Evolutionary conservation across 2,329 filamentous ascomycete genomes (phyloP), one percentile per base, ranked within the genome.

Genomic region (Seiridium cupressi): DNA sequence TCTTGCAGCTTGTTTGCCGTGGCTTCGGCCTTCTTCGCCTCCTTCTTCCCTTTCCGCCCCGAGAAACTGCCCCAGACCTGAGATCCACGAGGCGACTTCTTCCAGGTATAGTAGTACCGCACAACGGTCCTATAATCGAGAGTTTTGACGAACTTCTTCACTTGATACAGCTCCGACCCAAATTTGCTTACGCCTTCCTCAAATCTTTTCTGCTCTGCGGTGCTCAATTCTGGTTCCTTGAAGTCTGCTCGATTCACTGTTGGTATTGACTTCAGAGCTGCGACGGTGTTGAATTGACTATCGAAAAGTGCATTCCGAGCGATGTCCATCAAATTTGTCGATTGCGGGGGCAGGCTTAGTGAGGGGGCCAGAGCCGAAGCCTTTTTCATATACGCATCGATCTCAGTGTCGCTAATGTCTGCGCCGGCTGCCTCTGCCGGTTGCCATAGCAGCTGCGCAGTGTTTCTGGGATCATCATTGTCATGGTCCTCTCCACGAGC

Each of bases 101-200:
- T 99, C 95, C 95, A 99, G 65, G 91, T 91, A 73, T 99, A 99
- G 76, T 98, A 99, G 72, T 91, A 96, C 3, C 95, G 90, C 34
- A 96, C 92, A 63, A 97, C 89, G 61, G 92, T 86, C 55, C 89
- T 88, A 63, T 93, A 88, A 46, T 86, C 87, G 66, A 95, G 86
- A 0, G 89, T 91, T 74, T 92, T 93, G 69, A 97, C 91, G 73
- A 97, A 91, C 66, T 90, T 88, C 65, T 89, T 92, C 61, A 98
- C 89, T 51, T 85, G 84, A 65, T 92, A 85, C 68, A 96, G 87
- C 75, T 99, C 95, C 0, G 94, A 97, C 31, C 95, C 95, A 70
- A 89, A 96, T 72, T 95, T 97, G 51, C 85, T 79, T 9, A 99
- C 91, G 46, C 86, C 95, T 71, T 97, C 93, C 70, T 97, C 95